Base-by-base conservation (phyloP, 495 filamentous ascomycete genomes). In the Pseudevernia furfuracea region DNA sequence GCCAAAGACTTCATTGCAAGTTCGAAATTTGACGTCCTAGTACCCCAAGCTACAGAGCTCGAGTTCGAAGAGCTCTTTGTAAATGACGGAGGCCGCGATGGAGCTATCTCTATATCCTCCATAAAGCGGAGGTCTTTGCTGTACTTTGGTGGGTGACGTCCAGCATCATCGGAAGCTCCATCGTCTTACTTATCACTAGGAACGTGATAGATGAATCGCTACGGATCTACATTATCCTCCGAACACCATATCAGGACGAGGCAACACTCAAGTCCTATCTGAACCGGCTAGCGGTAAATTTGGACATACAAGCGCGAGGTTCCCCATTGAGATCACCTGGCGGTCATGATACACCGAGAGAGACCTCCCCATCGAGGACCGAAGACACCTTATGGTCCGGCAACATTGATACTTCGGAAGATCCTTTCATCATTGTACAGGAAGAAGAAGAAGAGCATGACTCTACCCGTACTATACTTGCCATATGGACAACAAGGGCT, bases 401-500 rank as follows among this genome's bases (percentile, higher is more conserved):
- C 32, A 74, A 76, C 12, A 78, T 91, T 14, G 77, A 85, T 68
- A 75, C 81, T 28, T 72, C 80, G 8, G 80, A 85, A 58, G 80
- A 90, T 32, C 88, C 87, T 25, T 73, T 86, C 9, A 80, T 89
- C 57, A 65, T 89, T 17, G 77, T 82, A 19, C 82, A 85, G 43
- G 77, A 76, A 32, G 80, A 84, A 55, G 80, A 84, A 55, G 79
- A 80, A 3, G 82, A 79, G 4, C 78, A 80, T 8, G 82, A 83
- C 11, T 76, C 73, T 38, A 76, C 78, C 14, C 84, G 82, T 65
- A 81, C 85, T 71, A 79, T 87, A 25, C 84, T 91, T 66, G 83
- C 87, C n/a, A 80, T 93, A 61, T 96, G 92, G 92, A 91, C 85
- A 69, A 75, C 89, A 28, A 79, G 86, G 25, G 85, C 89, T n/a